A percentile compares a stretch with the other conserved stretches of the same genome.
phyloP scores from a whole-genome alignment of 164 flowering plant genomes.

The Amborella trichopoda region DNA sequence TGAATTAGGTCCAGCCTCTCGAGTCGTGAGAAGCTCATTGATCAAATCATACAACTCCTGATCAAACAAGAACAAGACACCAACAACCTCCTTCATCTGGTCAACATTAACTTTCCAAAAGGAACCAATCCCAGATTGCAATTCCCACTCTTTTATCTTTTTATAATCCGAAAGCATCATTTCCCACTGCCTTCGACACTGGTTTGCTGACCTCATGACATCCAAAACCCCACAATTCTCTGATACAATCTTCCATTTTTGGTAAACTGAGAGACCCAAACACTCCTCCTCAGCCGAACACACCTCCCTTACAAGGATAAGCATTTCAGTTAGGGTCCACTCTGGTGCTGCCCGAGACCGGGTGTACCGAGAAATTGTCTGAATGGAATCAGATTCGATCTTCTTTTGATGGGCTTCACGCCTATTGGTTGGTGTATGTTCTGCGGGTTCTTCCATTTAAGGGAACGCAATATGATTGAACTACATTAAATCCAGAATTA shows the following conservation, averaged over 20 bases:
- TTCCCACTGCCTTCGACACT: slow-evolving; percentile 58
- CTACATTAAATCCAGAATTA: too few relatives aligned
- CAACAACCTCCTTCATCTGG: slow-evolving; percentile 18
- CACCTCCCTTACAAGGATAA: slow-evolving; percentile 42
- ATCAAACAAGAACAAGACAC: slow-evolving; percentile 34
- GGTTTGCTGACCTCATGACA: slow-evolving; percentile 26
- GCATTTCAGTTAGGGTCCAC: slow-evolving; percentile 30
- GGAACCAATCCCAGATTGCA: slow-evolving; percentile 8
- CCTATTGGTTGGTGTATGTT: too few relatives aligned
- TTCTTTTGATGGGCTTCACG: too few relatives aligned
- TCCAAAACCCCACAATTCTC: slow-evolving; percentile 37
- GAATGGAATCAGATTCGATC: neutral
- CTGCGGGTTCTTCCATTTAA: too few relatives aligned
- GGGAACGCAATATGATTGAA: too few relatives aligned
- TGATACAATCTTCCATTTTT: slow-evolving; percentile 51
- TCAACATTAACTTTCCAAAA: slow-evolving; percentile 35
- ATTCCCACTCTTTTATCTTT: slow-evolving; percentile 32
- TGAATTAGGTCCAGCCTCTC: slow-evolving; percentile 17
- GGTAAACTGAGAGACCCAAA: slow-evolving; percentile 29
- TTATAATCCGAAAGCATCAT: slow-evolving; percentile 31
- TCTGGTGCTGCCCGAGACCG: slow-evolving; percentile 46
- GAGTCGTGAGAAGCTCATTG: slow-evolving; percentile 15
- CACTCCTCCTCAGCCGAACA: slow-evolving; percentile 38
- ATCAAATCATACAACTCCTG: slow-evolving; percentile 29
- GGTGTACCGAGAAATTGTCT: slow-evolving; percentile 18